Conservation (phyloP, 139 green algal species). For the Micractinium sp. region DNA sequence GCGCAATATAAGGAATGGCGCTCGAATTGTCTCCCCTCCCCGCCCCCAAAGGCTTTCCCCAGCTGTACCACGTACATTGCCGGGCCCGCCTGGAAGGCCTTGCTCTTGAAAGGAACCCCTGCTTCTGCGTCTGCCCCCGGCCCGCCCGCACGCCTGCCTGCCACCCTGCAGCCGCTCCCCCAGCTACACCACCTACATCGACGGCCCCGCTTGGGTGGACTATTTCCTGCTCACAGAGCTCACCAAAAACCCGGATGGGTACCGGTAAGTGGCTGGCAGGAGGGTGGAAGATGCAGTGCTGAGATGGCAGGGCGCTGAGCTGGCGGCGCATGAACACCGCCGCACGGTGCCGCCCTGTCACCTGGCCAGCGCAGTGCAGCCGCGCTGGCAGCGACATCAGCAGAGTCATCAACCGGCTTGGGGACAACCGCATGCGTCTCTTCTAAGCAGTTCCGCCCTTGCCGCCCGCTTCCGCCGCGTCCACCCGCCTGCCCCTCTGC, state of each 20-base stretch:
- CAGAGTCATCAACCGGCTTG: not conserved
- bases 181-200: constrained; percentile 45
- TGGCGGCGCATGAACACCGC: not conserved
- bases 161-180: constrained; percentile 13
- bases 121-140: not conserved
- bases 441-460: too few species aligned
- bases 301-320: not conserved
- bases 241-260: constrained; percentile 70
- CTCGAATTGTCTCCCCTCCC: too few species aligned
- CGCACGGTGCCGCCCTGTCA: not conserved
- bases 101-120: not conserved
- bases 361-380: not conserved
- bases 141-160: not conserved
- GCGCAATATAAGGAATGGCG: too few species aligned
- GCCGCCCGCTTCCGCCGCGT: too few species aligned
- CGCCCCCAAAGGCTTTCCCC: too few species aligned
- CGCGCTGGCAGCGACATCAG: not conserved
- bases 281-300: not conserved
- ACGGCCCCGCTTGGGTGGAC: constrained; percentile 53
- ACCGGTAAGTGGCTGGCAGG: constrained; percentile 29
- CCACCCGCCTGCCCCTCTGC: not conserved
- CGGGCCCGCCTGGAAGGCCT: too few species aligned
- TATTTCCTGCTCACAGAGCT: constrained; percentile 64
- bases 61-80: too few species aligned
- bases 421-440: too few species aligned